phyloP scores from a whole-genome alignment of 805 yeast genomes.

The Hanseniaspora guilliermondii region DNA sequence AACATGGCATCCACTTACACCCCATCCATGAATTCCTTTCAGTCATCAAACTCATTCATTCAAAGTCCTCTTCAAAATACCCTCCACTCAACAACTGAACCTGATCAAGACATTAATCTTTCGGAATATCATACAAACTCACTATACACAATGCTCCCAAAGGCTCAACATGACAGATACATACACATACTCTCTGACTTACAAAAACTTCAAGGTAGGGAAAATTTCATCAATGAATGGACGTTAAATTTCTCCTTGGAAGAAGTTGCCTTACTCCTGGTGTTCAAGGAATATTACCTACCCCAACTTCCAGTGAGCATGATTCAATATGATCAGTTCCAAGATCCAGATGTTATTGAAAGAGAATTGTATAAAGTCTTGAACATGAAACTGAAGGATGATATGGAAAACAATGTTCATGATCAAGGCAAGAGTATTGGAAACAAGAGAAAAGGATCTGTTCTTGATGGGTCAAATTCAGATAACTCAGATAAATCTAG shows the following conservation, averaged over 20 bases:
- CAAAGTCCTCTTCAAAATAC: neutral
- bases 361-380: slow-evolving; percentile 6
- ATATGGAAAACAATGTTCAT: neutral
- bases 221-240: neutral
- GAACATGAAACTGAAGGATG: neutral
- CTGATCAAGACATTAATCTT: neutral
- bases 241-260: neutral
- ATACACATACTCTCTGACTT: neutral
- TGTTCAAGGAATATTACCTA: slow-evolving; percentile 10
- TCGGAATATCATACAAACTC: neutral
- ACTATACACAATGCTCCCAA: neutral
- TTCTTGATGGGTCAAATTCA: neutral
- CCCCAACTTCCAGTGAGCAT: slow-evolving; percentile 12
- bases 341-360: slow-evolving; percentile 1
- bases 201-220: neutral
- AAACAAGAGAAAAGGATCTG: neutral
- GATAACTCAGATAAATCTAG: slow-evolving; percentile 53
- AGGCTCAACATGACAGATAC: neutral
- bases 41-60: neutral
- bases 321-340: slow-evolving; percentile 10
- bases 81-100: neutral
- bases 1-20: neutral
- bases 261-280: slow-evolving; percentile 4
- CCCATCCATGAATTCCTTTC: slow-evolving; percentile 3
- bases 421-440: neutral